These are phyloP conservation scores for Fusarium sp. DNA, from an alignment of 2,329 filamentous ascomycete genomes.

Conservation along the genomic window DNA sequence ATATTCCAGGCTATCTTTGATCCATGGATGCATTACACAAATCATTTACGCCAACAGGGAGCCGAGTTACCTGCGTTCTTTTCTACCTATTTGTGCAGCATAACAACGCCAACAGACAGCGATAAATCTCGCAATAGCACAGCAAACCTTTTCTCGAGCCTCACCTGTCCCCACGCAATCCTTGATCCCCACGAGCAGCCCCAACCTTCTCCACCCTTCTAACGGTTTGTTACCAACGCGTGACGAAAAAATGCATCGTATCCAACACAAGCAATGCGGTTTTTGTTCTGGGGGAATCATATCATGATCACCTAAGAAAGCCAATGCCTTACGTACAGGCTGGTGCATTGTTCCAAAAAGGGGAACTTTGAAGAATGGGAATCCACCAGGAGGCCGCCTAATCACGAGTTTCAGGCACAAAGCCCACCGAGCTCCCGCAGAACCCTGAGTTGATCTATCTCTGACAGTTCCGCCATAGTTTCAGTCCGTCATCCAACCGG, in stretches of 20 bases:
- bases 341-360: slow-evolving; percentile 4
- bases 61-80: neutral
- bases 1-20: slow-evolving; percentile 26
- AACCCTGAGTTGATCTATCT: slow-evolving; percentile 10
- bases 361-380: neutral
- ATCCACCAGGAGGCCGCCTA: neutral
- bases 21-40: slow-evolving; percentile 27
- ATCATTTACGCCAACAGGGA: slow-evolving; percentile 10
- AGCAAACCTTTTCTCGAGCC: slow-evolving; percentile 1
- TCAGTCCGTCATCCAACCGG: neutral
- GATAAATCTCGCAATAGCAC: slow-evolving; percentile 20
- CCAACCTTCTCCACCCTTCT: slow-evolving; percentile 35
- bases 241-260: slow-evolving; percentile 34
- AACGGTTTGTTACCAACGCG: slow-evolving; percentile 20
- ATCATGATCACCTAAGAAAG: slow-evolving; percentile 24
- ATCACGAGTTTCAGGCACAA: slow-evolving; percentile 6
- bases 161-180: slow-evolving; percentile 24
- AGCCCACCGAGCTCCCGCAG: neutral
- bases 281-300: slow-evolving; percentile 17
- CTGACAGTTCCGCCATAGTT: neutral
- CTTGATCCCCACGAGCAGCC: slow-evolving; percentile 25
- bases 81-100: neutral
- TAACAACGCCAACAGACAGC: neutral
- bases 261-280: slow-evolving; percentile 1
- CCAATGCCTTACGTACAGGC: neutral